Base-by-base conservation (phyloP, 2,329 filamentous ascomycete genomes). In the Penicillium sumatraense region DNA sequence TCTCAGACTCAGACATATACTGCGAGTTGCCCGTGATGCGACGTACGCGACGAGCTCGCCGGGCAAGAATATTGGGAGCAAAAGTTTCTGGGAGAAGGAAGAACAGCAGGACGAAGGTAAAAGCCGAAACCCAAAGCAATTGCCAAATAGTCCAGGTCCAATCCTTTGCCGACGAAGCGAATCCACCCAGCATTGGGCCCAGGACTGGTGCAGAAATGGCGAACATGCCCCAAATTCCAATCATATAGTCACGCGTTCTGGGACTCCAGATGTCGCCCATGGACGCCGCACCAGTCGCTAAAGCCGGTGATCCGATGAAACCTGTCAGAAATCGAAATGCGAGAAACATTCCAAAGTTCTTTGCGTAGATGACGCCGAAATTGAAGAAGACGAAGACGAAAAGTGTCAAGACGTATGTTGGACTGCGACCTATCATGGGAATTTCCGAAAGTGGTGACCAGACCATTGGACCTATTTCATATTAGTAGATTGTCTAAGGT, bases 61-160 rank as follows among this genome's bases (percentile, higher is more conserved):
- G 53, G 3, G 31, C 44, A 14, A 67, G 58, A 7, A 67, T 66
- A 44, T 63, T 64, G 1, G 60, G 54, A 2, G 59, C 48, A 45
- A 66, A 74, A 7, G 69, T 71, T 48, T 72, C 69, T 0, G 69
- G 68, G 2, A 72, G 56, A 20, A 64, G 62, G 38, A 71, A 62
- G 36, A 71, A 74, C 36, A 58, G 66, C 49, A 81, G 53, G 11
- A 88, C 63, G 61, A 87, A 80, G 35, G 86, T 68, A 1, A 85
- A 84, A 0, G 75, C 79, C 0, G 83, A 77, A 3, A 83, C 75
- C 84, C 85, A 88, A 36, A 88, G 72, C 48, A 88, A 81, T 63
- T 86, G 83, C 79, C 84, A 66, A n/a, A 67, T 86, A 0, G 83
- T 82, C 85, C 84, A 88, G 11, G 83, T 78, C 85, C 86, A 89